phyloP scores from a whole-genome alignment of 768 basidiomycete species.

The Agrocybe pediades region DNA sequence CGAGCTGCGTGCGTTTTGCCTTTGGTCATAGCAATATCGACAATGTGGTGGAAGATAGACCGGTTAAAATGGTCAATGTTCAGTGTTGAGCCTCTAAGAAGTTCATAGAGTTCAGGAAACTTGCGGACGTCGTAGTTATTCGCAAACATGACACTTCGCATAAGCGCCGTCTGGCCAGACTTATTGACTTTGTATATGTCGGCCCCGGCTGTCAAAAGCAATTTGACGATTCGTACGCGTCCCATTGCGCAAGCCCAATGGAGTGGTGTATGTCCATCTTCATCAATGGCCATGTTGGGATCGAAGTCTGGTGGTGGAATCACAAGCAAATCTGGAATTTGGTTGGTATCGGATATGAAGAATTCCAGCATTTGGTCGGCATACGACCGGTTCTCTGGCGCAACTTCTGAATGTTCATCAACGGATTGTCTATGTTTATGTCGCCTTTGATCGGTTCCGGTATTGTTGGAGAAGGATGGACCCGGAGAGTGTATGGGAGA shows the following conservation, averaged over 20 bases:
- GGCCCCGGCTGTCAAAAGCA: conserved; percentile 90
- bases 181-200: conserved; percentile 98
- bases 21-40: conserved; percentile 96
- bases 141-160: conserved; percentile 99
- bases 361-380: conserved; percentile 97
- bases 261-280: conserved; percentile 94
- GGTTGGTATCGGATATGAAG: conserved; percentile 96
- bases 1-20: conserved; percentile 97
- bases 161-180: conserved; percentile 94
- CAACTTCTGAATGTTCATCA: conserved; percentile 50
- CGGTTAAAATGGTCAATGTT: conserved; percentile 98
- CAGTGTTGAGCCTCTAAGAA: conserved; percentile 95
- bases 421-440: conserved; percentile 49
- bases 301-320: conserved; percentile 90
- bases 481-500: conserved; percentile 74
- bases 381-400: conserved; percentile 72
- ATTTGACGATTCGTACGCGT: conserved; percentile 91
- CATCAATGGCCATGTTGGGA: conserved; percentile 95
- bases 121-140: conserved; percentile 99
- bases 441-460: conserved; percentile 43
- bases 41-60: conserved; percentile 97
- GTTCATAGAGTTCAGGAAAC: conserved; percentile 96
- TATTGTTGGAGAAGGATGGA: conserved; percentile 45
- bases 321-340: conserved; percentile 85
- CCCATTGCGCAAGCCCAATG: conserved; percentile 99